Conservation (phyloP, 2,329 filamentous ascomycete species). For the Acephala macrosclerotiorum region DNA sequence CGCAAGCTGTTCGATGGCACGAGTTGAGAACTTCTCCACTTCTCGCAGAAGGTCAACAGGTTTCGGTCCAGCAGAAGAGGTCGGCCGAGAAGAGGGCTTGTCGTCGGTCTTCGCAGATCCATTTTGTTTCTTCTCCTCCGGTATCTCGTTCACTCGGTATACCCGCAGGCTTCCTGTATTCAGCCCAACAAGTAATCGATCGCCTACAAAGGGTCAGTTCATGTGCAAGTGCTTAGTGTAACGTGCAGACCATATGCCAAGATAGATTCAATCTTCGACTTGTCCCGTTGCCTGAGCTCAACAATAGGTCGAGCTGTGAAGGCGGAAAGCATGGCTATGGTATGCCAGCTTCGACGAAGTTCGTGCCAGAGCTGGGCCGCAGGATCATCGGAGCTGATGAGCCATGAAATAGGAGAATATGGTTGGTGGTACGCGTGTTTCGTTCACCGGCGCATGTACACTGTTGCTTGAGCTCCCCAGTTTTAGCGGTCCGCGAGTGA, state of each 20-base stretch:
- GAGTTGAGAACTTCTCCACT: conserved; percentile 90
- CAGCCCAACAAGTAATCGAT: conserved; percentile 89
- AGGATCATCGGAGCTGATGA: conserved; percentile 30
- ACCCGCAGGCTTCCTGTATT: conserved; percentile 89
- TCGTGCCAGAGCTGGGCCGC: conserved; percentile 22
- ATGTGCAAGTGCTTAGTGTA: not conserved
- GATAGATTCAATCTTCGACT: conserved; percentile 96
- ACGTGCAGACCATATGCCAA: conserved; percentile 77
- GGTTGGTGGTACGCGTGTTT: conserved; percentile 20
- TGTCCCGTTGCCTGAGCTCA: conserved; percentile 95
- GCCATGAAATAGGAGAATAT: conserved; percentile 12
- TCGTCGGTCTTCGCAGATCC: conserved; percentile 45
- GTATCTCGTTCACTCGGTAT: conserved; percentile 83
- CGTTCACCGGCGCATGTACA: conserved; percentile 32
- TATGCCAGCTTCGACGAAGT: conserved; percentile 35
- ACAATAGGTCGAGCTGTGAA: conserved; percentile 96
- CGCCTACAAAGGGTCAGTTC: conserved; percentile 60
- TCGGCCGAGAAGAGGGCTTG: conserved; percentile 37
- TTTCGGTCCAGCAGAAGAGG: conserved; percentile 48
- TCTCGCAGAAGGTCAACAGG: conserved; percentile 88
- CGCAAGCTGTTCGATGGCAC: conserved; percentile 90
- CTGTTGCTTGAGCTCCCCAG: conserved; percentile 17
- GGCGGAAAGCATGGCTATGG: conserved; percentile 84
- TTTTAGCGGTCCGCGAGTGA: conserved; percentile 19
- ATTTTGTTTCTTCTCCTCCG: conserved; percentile 50